phyloP scores from a whole-genome alignment of 371 early-diverging fungal genomes.

The Blakeslea trispora region DNA sequence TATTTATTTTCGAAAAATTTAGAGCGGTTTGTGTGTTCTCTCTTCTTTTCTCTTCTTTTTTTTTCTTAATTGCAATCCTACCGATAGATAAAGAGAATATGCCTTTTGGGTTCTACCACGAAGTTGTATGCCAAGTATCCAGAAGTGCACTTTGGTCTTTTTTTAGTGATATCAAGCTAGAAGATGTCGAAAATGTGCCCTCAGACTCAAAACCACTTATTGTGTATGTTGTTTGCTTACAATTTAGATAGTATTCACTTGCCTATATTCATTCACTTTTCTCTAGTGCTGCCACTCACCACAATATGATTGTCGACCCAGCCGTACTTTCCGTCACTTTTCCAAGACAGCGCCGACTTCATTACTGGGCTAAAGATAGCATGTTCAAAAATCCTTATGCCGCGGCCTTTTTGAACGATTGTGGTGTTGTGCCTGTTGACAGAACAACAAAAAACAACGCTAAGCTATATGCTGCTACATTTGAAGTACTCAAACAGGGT shows the following conservation, averaged over 20 bases:
- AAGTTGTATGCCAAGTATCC: conserved; percentile 42
- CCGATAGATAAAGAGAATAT: conserved; percentile 16
- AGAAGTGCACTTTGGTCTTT: conserved; percentile 54
- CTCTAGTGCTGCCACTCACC: conserved; percentile 53
- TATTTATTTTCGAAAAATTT: neutral
- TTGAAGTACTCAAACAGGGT: conserved; percentile 47
- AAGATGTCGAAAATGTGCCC: conserved; percentile 41
- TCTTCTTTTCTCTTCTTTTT: neutral
- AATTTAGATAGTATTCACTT: neutral
- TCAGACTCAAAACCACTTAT: conserved; percentile 38
- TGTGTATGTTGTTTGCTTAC: conserved; percentile 29
- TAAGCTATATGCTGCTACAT: conserved; percentile 48
- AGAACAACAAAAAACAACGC: conserved; percentile 58
- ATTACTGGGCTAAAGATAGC: conserved; percentile 63
- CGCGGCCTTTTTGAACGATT: conserved; percentile 37
- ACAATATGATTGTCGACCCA: conserved; percentile 64
- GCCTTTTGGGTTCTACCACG: conserved; percentile 53
- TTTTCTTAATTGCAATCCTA: neutral
- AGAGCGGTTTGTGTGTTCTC: neutral
- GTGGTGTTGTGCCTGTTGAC: conserved; percentile 63
- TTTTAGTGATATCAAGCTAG: conserved; percentile 43
- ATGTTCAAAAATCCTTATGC: conserved; percentile 51
- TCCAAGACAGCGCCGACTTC: conserved; percentile 49
- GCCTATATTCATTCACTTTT: neutral
- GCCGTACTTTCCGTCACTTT: conserved; percentile 50